Conservation (phyloP, 148 eudicot genomes). For the Gaultheria prostrata region DNA sequence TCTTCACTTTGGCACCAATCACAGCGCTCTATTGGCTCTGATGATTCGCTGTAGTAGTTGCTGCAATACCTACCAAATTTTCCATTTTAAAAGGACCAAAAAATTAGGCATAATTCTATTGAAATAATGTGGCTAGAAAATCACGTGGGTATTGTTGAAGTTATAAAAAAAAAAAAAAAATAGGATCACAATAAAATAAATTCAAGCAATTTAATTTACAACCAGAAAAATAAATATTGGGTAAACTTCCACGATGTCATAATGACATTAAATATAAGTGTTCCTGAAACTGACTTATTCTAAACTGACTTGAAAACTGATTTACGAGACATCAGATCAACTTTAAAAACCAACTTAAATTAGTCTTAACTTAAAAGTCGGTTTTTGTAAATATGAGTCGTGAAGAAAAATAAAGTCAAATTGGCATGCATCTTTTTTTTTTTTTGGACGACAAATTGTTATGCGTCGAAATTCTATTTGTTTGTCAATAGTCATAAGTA, state of each 20-base stretch:
- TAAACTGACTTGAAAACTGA: too few relatives aligned
- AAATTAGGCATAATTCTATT: background rate
- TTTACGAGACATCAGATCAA: too few relatives aligned
- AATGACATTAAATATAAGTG: background rate
- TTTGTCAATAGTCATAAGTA: too few relatives aligned
- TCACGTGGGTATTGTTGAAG: background rate
- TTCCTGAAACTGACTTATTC: too few relatives aligned
- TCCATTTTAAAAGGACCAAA: background rate
- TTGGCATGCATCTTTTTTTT: background rate
- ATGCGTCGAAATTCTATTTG: background rate
- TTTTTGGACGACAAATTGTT: background rate
- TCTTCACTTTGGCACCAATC: conserved; percentile 65
- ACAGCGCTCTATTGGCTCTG: conserved; percentile 42
- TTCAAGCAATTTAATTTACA: background rate
- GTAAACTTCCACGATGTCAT: background rate
- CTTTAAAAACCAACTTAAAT: too few relatives aligned
- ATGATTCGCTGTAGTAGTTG: conserved; percentile 52
- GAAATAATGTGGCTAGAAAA: background rate
- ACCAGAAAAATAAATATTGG: background rate
- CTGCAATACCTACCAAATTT: conserved; percentile 49
- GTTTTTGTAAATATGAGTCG: background rate
- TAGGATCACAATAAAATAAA: background rate
- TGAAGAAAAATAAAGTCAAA: background rate
- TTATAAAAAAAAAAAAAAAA: background rate
- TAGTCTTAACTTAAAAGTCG: too few relatives aligned